A percentile compares a stretch with the other conserved stretches of the same genome.
Evolutionary conservation across 495 filamentous ascomycete species (phyloP).

Genomic region (Penicillium riverlandense): DNA sequence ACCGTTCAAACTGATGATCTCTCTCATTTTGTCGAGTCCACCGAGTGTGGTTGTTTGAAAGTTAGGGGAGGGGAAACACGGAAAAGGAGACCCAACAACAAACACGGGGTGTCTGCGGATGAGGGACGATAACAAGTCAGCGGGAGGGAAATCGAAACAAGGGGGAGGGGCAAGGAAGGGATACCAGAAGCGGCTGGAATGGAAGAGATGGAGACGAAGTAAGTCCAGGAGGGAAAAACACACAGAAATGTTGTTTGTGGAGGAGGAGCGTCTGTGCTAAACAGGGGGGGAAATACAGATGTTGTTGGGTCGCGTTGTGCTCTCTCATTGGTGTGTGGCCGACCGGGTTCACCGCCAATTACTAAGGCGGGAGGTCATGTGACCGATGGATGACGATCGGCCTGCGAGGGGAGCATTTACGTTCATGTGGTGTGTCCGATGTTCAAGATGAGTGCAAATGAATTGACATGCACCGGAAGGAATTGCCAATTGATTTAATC

Average conservation of each 20-base stretch:
- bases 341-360: slow-evolving; percentile 18
- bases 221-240: slow-evolving; percentile 10
- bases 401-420: no score
- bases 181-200: slow-evolving; percentile 18
- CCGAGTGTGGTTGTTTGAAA: slow-evolving; percentile 24
- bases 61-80: slow-evolving; percentile 20
- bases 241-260: slow-evolving; percentile 22
- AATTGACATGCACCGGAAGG: no score
- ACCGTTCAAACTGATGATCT: slow-evolving; percentile 99
- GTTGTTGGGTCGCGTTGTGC: slow-evolving; percentile 37
- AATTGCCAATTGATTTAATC: no score
- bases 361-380: slow-evolving; percentile 8
- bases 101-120: slow-evolving; percentile 20
- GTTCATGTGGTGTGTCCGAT: no score
- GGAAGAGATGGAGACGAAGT: slow-evolving; percentile 17
- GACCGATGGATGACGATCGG: background rate
- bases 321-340: slow-evolving; percentile 25
- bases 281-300: slow-evolving; percentile 24
- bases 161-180: slow-evolving; percentile 2
- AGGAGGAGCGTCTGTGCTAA: slow-evolving; percentile 25
- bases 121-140: slow-evolving; percentile 15
- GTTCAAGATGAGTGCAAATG: no score
- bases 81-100: slow-evolving; percentile 25
- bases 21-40: slow-evolving; percentile 71
- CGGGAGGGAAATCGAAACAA: slow-evolving; percentile 11